A percentile compares a stretch with the other conserved stretches of the same genome.
Conservation (phyloP, 2,329 filamentous ascomycete species). For the Fusarium lateritium region DNA sequence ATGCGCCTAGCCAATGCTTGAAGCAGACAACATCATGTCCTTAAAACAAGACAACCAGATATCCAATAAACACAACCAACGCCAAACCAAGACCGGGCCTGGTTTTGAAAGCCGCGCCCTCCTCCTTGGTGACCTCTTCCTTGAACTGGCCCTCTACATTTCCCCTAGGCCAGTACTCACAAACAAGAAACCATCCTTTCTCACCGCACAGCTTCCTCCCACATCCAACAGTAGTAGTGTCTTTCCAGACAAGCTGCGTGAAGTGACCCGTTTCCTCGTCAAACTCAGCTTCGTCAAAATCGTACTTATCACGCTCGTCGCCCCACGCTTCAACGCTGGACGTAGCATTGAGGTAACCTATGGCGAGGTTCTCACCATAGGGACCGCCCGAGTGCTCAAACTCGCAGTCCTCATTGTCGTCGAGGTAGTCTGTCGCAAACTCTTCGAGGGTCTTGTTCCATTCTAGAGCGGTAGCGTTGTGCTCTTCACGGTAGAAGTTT, state of each 20-base stretch:
- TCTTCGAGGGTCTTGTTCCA: slow-evolving; percentile 77
- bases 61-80: slow-evolving; percentile 35
- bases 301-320: slow-evolving; percentile 65
- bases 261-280: slow-evolving; percentile 76
- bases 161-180: slow-evolving; percentile 78
- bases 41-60: slow-evolving; percentile 33
- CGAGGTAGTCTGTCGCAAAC: slow-evolving; percentile 68
- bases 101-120: slow-evolving; percentile 27
- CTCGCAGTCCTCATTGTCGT: slow-evolving; percentile 56
- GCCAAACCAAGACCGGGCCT: slow-evolving; percentile 34
- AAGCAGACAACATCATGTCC: background rate
- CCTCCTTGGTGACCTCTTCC: slow-evolving; percentile 53
- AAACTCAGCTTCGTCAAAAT: slow-evolving; percentile 72
- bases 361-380: slow-evolving; percentile 82
- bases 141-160: slow-evolving; percentile 71
- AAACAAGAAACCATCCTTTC: slow-evolving; percentile 76
- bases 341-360: slow-evolving; percentile 73
- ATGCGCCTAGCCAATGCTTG: background rate
- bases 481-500: slow-evolving; percentile 74
- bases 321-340: slow-evolving; percentile 77
- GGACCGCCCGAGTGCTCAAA: slow-evolving; percentile 73
- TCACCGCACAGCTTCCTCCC: slow-evolving; percentile 60
- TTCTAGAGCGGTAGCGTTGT: slow-evolving; percentile 70
- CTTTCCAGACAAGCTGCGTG: slow-evolving; percentile 80
- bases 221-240: slow-evolving; percentile 73